Conservation (phyloP, 495 filamentous ascomycete species). For the Talaromyces proteolyticus region DNA sequence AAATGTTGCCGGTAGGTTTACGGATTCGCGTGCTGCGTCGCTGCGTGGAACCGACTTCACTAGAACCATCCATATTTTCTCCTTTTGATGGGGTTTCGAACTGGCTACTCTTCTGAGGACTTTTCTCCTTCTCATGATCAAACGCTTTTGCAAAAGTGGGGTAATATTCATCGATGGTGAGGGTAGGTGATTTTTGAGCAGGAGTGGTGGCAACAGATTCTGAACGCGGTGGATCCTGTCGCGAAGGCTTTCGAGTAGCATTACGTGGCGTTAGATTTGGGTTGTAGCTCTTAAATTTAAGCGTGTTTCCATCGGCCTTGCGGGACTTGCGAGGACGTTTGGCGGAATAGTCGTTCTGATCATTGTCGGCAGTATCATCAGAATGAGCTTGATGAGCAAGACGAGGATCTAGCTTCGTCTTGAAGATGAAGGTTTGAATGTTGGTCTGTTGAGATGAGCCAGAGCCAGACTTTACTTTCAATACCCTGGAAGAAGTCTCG, state of each 20-base stretch:
- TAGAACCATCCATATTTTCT: background rate
- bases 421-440: conserved; percentile 8
- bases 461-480: conserved; percentile 7
- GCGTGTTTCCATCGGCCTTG: conserved; percentile 6
- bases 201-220: background rate
- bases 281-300: conserved; percentile 6
- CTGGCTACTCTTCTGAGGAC: background rate
- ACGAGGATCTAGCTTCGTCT: conserved; percentile 6
- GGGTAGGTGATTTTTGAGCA: background rate
- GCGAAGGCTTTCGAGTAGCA: background rate
- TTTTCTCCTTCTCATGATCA: background rate
- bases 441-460: conserved; percentile 5
- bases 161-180: conserved; percentile 1
- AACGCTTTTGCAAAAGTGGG: background rate
- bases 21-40: conserved; percentile 73
- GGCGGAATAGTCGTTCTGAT: no score
- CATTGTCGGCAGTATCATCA: conserved; percentile 3
- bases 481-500: conserved; percentile 2
- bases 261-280: conserved; percentile 2
- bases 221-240: background rate
- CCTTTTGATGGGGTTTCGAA: conserved; percentile 2
- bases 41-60: conserved; percentile 40
- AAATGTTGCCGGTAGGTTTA: conserved; percentile 41
- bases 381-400: background rate
- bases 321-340: conserved; percentile 14